Percentiles rank a stretch among this genome's conserved stretches.
Evolutionary conservation across 768 basidiomycete genomes (phyloP).

Genomic region (Termitomyces sp.): DNA sequence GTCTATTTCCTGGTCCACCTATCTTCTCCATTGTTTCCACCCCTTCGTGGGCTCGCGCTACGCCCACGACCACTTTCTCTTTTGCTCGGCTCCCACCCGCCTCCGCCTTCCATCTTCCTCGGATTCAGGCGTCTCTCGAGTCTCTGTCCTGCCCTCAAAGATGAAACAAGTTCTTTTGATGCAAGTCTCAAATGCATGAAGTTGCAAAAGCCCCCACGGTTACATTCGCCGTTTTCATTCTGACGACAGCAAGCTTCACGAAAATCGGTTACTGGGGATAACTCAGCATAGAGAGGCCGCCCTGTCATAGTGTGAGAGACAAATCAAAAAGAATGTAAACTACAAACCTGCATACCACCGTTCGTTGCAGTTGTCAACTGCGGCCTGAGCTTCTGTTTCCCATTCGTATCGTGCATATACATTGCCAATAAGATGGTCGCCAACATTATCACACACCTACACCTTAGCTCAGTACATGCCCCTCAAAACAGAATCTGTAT

Average conservation of each 20-base stretch:
- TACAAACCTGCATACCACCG: conserved; percentile 94
- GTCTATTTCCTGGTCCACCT: conserved; percentile 63
- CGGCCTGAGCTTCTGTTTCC: conserved; percentile 95
- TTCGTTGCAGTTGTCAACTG: conserved; percentile 90
- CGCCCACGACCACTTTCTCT: conserved; percentile 60
- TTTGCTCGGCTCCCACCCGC: conserved; percentile 81
- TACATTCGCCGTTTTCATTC: conserved; percentile 98
- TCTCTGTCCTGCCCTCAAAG: conserved; percentile 77
- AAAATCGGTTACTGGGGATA: conserved; percentile 98
- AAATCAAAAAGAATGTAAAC: background rate
- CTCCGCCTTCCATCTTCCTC: conserved; percentile 52
- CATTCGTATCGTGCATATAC: conserved; percentile 98
- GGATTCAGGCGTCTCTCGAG: conserved; percentile 78
- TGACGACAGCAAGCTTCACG: conserved; percentile 98
- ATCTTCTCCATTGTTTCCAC: conserved; percentile 66
- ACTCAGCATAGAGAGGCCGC: conserved; percentile 92
- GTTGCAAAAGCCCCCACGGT: conserved; percentile 97
- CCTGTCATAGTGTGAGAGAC: conserved; percentile 38
- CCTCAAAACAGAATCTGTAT: background rate
- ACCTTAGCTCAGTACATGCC: conserved; percentile 2
- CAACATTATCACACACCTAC: conserved; percentile 96
- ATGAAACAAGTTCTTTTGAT: conserved; percentile 75
- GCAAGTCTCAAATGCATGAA: conserved; percentile 96
- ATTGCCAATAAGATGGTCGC: conserved; percentile 97
- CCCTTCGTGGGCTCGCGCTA: conserved; percentile 68